Conservation (phyloP, 179 eudicot genomes). For the Amaranthus tricolor region DNA sequence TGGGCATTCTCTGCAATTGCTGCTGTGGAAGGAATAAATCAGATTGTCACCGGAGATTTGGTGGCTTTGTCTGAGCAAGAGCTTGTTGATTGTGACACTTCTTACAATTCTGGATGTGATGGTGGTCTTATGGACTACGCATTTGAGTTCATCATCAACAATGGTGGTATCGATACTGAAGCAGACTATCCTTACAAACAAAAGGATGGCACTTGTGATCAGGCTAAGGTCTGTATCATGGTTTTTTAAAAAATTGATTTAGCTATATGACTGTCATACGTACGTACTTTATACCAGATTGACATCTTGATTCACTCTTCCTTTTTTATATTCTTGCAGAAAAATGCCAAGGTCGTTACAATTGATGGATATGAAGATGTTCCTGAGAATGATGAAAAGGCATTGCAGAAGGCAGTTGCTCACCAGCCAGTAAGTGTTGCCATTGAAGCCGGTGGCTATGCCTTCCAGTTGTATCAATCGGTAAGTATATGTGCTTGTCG, state of each 20-base stretch:
- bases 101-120: conserved; percentile 44
- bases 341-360: conserved; percentile 59
- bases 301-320: background rate
- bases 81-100: conserved; percentile 70
- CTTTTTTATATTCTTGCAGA: conserved; percentile 33
- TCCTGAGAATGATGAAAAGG: conserved; percentile 55
- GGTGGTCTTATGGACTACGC: conserved; percentile 92
- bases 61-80: conserved; percentile 70
- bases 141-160: conserved; percentile 59
- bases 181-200: conserved; percentile 71
- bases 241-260: background rate
- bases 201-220: conserved; percentile 56
- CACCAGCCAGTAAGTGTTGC: conserved; percentile 92
- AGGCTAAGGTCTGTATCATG: conserved; percentile 38
- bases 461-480: conserved; percentile 59
- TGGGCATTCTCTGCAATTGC: conserved; percentile 89
- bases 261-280: background rate
- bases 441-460: conserved; percentile 71
- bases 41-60: conserved; percentile 59
- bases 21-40: conserved; percentile 68
- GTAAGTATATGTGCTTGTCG: conserved; percentile 35
- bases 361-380: conserved; percentile 90
- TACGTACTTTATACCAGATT: conserved; percentile 6
- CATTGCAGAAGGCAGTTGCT: conserved; percentile 75
- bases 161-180: conserved; percentile 82